Percentiles rank a stretch among this genome's conserved stretches.
Evolutionary conservation across 2,329 filamentous ascomycete genomes (phyloP).

Genomic region (Xylaria sp.): DNA sequence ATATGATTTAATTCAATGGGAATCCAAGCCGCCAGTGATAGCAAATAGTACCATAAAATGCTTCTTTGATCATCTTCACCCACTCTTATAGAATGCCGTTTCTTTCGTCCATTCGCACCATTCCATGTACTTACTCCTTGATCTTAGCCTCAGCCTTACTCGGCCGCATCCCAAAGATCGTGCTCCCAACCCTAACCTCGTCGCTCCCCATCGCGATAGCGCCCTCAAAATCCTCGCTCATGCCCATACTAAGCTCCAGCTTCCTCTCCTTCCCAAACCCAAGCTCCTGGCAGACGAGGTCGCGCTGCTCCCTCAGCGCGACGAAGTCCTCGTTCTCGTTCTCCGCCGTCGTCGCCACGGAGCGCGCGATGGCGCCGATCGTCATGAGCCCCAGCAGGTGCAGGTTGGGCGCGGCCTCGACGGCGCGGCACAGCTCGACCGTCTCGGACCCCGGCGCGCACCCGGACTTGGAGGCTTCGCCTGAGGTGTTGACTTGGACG

Average conservation of each 20-base stretch:
- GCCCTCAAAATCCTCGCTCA: constrained; percentile 96
- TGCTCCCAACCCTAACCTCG: constrained; percentile 92
- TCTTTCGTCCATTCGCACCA: too few relatives aligned
- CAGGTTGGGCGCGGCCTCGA: constrained; percentile 73
- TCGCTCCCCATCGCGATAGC: constrained; percentile 85
- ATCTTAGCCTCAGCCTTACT: constrained; percentile 82
- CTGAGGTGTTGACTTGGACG: constrained; percentile 95
- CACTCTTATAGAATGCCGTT: not conserved
- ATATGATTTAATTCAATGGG: not conserved
- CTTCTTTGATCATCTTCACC: not conserved
- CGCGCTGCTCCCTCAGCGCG: constrained; percentile 73
- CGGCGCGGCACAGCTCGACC: constrained; percentile 73
- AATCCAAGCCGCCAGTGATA: not conserved
- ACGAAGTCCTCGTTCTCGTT: constrained; percentile 94
- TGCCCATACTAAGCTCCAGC: constrained; percentile 96
- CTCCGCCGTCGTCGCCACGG: constrained; percentile 75
- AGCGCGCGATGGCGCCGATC: constrained; percentile 92
- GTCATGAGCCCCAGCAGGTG: constrained; percentile 91
- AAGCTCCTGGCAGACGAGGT: constrained; percentile 73
- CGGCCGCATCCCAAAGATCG: constrained; percentile 89
- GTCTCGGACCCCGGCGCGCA: constrained; percentile 73
- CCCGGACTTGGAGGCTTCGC: constrained; percentile 86
- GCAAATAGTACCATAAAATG: not conserved
- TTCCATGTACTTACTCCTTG: constrained; percentile 41
- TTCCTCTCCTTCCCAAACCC: constrained; percentile 57